Evolutionary conservation across 768 basidiomycete genomes (phyloP).

Genomic region (Leccinum disarticulatum): DNA sequence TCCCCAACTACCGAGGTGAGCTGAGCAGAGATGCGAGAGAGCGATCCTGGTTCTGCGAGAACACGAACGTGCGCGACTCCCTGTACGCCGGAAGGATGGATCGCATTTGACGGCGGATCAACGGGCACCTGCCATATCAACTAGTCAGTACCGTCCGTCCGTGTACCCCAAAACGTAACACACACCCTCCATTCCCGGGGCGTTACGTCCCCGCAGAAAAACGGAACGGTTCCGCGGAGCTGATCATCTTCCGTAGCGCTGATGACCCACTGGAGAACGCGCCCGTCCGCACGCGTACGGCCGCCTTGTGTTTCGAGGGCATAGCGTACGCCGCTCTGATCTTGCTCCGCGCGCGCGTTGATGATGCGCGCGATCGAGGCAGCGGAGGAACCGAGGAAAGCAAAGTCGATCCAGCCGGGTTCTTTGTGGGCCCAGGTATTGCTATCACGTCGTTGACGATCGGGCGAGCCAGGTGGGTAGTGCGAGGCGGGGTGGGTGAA

Average conservation of each 20-base stretch:
- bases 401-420: constrained; percentile 69
- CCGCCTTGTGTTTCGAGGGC: constrained; percentile 50
- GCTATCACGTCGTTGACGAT: constrained; percentile 41
- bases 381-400: constrained; percentile 55
- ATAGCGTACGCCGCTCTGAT: constrained; percentile 44
- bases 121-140: constrained; percentile 44
- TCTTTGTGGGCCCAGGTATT: constrained; percentile 54
- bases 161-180: neutral
- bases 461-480: constrained; percentile 53
- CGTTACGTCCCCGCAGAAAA: constrained; percentile 76
- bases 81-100: constrained; percentile 49
- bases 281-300: constrained; percentile 54
- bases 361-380: constrained; percentile 49
- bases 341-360: constrained; percentile 47
- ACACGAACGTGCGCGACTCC: constrained; percentile 54
- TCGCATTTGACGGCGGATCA: constrained; percentile 43
- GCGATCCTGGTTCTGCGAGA: constrained; percentile 32
- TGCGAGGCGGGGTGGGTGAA: constrained; percentile 56
- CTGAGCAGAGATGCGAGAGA: constrained; percentile 36
- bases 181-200: constrained; percentile 57
- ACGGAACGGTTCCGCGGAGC: constrained; percentile 48
- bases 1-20: constrained; percentile 51
- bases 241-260: constrained; percentile 35
- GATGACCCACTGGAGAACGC: constrained; percentile 58
- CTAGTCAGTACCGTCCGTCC: neutral